Conservation (phyloP, 495 filamentous ascomycete genomes). For the Xylaria sp. region DNA sequence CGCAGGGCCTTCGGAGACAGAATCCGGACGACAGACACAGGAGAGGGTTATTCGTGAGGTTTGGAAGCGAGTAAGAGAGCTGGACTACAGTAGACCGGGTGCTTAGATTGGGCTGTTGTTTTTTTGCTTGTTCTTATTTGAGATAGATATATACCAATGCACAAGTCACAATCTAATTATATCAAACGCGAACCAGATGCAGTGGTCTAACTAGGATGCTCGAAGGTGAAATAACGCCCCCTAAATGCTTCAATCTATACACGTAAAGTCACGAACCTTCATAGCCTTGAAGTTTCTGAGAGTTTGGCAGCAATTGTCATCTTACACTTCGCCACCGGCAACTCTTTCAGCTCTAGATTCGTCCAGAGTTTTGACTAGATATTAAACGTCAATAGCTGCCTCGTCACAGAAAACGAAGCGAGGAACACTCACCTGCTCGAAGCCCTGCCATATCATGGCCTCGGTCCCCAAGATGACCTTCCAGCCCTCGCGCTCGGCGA, state of each 20-base stretch:
- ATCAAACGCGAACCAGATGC: background rate
- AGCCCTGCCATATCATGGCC: conserved; percentile 76
- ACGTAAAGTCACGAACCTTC: background rate
- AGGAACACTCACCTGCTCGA: conserved; percentile 61
- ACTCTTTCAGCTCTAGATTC: conserved; percentile 56
- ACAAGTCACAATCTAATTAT: background rate
- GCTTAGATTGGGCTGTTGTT: conserved; percentile 35
- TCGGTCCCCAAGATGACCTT: conserved; percentile 73
- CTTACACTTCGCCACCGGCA: conserved; percentile 62
- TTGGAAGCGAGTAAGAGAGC: conserved; percentile 66
- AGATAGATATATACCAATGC: conserved; percentile 3
- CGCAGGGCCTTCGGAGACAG: conserved; percentile 63
- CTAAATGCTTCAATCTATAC: conserved; percentile 5
- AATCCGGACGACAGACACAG: conserved; percentile 67
- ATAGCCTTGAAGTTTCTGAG: conserved; percentile 31
- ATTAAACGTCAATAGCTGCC: background rate
- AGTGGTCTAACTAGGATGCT: background rate
- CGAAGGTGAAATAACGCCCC: background rate
- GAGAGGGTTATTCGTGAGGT: conserved; percentile 72
- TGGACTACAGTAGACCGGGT: conserved; percentile 68
- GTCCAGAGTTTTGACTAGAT: conserved; percentile 65
- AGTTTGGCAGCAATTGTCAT: conserved; percentile 53
- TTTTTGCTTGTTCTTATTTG: background rate
- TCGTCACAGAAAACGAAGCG: background rate
- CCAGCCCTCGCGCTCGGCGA: conserved; percentile 67